phyloP scores from a whole-genome alignment of 306 rosid genomes.

The Vachellia collinsii region DNA sequence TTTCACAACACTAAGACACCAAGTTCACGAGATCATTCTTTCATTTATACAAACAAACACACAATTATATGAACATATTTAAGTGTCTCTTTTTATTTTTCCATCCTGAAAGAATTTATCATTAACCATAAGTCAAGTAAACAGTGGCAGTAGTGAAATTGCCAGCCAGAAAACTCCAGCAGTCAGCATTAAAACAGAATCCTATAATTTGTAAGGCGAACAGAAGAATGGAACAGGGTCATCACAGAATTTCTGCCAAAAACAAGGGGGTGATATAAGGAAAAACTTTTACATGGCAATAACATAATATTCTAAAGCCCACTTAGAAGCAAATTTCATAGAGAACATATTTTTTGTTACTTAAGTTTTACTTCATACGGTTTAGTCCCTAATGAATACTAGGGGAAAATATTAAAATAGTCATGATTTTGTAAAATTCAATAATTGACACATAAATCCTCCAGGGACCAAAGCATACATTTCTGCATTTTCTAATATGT shows the following conservation, averaged over 20 bases:
- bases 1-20: constrained; percentile 25
- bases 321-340: not conserved
- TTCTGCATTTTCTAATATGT: not conserved
- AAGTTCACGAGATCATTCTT: not conserved
- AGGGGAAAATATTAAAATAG: not conserved
- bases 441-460: not conserved
- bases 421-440: not conserved
- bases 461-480: not conserved
- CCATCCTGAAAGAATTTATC: not conserved
- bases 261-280: not conserved
- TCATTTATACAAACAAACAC: not conserved
- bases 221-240: not conserved
- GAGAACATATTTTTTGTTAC: not conserved
- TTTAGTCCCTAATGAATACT: not conserved
- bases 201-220: not conserved
- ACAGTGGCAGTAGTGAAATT: not conserved
- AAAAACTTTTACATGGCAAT: not conserved
- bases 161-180: not conserved
- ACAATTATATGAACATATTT: not conserved
- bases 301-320: not conserved
- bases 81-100: not conserved
- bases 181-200: not conserved
- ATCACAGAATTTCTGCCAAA: not conserved
- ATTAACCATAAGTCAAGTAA: not conserved
- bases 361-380: not conserved